Conservation (phyloP, 2,329 filamentous ascomycete species). For the Clonostachys rhizophaga region DNA sequence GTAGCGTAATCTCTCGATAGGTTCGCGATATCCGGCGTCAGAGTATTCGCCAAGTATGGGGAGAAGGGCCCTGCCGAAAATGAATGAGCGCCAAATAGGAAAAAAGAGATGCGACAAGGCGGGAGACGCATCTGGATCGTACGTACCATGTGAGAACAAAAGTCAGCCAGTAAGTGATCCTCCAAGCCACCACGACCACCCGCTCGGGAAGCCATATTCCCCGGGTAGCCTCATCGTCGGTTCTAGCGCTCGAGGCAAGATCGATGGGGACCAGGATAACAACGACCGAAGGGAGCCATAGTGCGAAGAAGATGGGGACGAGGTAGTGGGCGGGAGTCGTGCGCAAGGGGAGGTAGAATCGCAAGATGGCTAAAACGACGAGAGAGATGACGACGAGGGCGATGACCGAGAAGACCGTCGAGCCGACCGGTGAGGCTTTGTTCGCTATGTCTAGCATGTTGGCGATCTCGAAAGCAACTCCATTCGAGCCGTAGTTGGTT, state of each 20-base stretch:
- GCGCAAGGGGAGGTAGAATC: constrained; percentile 86
- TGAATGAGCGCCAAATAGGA: neutral
- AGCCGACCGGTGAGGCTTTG: constrained; percentile 65
- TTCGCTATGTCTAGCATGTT: constrained; percentile 34
- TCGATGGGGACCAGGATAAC: constrained; percentile 93
- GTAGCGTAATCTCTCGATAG: constrained; percentile 75
- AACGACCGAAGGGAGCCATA: constrained; percentile 87
- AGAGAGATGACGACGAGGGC: constrained; percentile 71
- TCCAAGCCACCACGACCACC: constrained; percentile 82
- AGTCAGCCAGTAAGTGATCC: constrained; percentile 95
- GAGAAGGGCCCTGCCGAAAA: constrained; percentile 68
- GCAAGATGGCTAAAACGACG: constrained; percentile 76
- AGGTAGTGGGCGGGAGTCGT: constrained; percentile 86
- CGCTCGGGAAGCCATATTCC: constrained; percentile 84
- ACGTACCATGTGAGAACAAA: constrained; percentile 87
- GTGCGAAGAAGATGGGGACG: constrained; percentile 91
- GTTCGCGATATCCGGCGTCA: constrained; percentile 88
- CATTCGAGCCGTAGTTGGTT: constrained; percentile 1
- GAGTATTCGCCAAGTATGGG: constrained; percentile 92
- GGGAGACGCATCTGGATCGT: neutral
- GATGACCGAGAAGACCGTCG: constrained; percentile 70
- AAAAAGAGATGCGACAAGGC: neutral
- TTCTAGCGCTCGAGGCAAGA: constrained; percentile 77
- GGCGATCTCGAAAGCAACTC: neutral
- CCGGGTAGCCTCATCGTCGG: constrained; percentile 63